These are phyloP conservation scores for Spatholobus suberectus DNA, from an alignment of 306 rosid species.

Conservation along the genomic window DNA sequence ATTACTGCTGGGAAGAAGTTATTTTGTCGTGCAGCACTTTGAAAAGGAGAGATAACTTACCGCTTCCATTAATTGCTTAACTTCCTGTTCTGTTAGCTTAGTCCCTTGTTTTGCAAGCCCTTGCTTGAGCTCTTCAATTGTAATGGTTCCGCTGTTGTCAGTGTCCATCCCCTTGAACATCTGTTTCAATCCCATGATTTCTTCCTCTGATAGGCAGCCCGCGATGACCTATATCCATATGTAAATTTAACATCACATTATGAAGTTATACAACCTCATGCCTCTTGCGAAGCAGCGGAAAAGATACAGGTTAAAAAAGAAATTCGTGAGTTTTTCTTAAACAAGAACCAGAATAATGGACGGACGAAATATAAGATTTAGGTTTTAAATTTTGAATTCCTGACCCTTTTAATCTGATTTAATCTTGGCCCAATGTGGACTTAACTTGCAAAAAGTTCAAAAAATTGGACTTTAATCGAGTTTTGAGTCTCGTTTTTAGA, in stretches of 20 bases:
- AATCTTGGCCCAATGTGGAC: no score
- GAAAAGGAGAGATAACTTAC: constrained; percentile 50
- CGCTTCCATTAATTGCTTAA: constrained; percentile 91
- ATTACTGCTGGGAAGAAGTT: background rate
- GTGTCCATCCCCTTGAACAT: constrained; percentile 93
- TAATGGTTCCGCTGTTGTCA: constrained; percentile 95
- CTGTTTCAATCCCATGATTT: constrained; percentile 94
- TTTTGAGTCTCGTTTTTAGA: no score
- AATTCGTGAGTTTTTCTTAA: no score
- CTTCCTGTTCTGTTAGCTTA: constrained; percentile 81
- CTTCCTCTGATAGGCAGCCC: constrained; percentile 97
- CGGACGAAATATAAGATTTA: no score
- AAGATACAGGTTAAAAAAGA: no score
- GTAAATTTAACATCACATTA: constrained; percentile 9
- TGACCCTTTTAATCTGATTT: no score
- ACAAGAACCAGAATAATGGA: background rate
- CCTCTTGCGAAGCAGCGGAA: background rate
- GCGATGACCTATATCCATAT: constrained; percentile 76
- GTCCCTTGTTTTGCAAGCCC: constrained; percentile 98
- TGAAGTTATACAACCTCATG: background rate
- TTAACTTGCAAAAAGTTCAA: no score
- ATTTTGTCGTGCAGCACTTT: background rate
- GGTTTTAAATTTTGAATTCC: no score
- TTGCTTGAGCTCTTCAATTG: constrained; percentile 95
- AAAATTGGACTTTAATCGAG: no score